Percentiles rank a stretch among this genome's conserved stretches.
These are phyloP conservation scores for Ascochyta lentis DNA, from an alignment of 2,329 filamentous ascomycete species.

Conservation along the genomic window DNA sequence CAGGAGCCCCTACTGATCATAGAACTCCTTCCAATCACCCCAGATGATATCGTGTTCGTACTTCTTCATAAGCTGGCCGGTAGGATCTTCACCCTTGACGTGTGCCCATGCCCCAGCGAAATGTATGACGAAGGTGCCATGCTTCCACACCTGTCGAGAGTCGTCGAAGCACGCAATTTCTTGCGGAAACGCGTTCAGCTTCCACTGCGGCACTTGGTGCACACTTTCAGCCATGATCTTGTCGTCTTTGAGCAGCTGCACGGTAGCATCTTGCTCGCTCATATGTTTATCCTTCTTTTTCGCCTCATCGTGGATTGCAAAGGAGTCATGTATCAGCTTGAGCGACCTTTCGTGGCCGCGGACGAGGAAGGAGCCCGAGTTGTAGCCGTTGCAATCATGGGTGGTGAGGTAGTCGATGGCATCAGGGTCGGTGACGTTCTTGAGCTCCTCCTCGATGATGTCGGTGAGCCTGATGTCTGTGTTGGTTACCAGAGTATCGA, in stretches of 20 bases:
- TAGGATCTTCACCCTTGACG: slow-evolving; percentile 48
- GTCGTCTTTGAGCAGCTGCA: slow-evolving; percentile 41
- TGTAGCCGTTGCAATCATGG: slow-evolving; percentile 50
- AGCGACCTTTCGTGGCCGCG: slow-evolving; percentile 46
- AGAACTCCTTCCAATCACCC: slow-evolving; percentile 44
- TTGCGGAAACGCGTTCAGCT: slow-evolving; percentile 50
- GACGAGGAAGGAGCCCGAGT: slow-evolving; percentile 50
- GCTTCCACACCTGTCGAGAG: slow-evolving; percentile 36
- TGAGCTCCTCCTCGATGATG: slow-evolving; percentile 45
- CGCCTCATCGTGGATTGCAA: slow-evolving; percentile 32
- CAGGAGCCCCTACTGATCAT: slow-evolving; percentile 4
- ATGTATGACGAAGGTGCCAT: slow-evolving; percentile 49
- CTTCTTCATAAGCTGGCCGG: slow-evolving; percentile 49
- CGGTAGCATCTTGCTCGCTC: slow-evolving; percentile 51
- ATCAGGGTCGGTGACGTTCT: slow-evolving; percentile 37
- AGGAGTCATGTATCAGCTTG: slow-evolving; percentile 42
- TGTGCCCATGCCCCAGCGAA: slow-evolving; percentile 54
- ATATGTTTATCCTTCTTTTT: slow-evolving; percentile 31
- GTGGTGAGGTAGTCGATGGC: slow-evolving; percentile 49
- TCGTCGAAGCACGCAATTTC: slow-evolving; percentile 51
- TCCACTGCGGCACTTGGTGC: slow-evolving; percentile 45
- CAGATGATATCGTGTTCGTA: slow-evolving; percentile 44
- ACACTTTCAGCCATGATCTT: slow-evolving; percentile 25
- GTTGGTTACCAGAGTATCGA: slow-evolving; percentile 52
- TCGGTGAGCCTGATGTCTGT: slow-evolving; percentile 45